Base-by-base conservation (phyloP, 1,139 yeast species). In the Meyerozyma guilliermondii region DNA sequence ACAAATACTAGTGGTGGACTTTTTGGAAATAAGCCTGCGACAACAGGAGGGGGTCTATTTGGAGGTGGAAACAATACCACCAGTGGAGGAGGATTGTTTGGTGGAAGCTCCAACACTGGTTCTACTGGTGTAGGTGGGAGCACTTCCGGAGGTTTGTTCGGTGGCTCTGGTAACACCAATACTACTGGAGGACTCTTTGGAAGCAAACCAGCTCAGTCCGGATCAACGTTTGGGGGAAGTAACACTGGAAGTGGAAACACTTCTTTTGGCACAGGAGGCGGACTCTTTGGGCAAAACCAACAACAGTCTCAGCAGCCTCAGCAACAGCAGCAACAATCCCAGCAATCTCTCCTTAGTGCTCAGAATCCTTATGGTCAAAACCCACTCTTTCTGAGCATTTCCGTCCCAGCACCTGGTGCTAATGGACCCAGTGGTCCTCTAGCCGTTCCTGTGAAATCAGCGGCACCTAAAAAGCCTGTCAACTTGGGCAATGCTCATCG, bases 321-420 rank as follows among this genome's bases (percentile, higher is more conserved):
- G 13, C 46, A 42, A 18, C 41, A 37, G 42, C 22, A 16, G 18
- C 35, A 38, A 30, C 14, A 26, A 24, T 5, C 38, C 35, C 16
- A 24, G 23, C 18, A 18, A 20, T 4, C 23, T 16, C 22, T 38
- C 11, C 36, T 33, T 20, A 8, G 24, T 27, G 27, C 18, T 35
- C 81, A 76, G 48, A 85, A 85, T 57, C 92, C 94, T 35, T 85
- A 83, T 58, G 91, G 92, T 3, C 72, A 72, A 49, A 83, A 81
- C 56, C 87, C 87, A 5, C 66, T 82, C 41, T 83, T 79, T 63
- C 70, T 71, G 53, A 65, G 73, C 44, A 65, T 72, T 26, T 65
- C 68, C 13, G 63, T 60, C 2, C 44, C 52, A 20, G 41, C 42
- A 37, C 28, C 28, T 22, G 55, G 50, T 16, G 54, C 44, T 33